Base-by-base conservation (phyloP, 768 basidiomycete species). In the Hemileccinum rubropunctum region DNA sequence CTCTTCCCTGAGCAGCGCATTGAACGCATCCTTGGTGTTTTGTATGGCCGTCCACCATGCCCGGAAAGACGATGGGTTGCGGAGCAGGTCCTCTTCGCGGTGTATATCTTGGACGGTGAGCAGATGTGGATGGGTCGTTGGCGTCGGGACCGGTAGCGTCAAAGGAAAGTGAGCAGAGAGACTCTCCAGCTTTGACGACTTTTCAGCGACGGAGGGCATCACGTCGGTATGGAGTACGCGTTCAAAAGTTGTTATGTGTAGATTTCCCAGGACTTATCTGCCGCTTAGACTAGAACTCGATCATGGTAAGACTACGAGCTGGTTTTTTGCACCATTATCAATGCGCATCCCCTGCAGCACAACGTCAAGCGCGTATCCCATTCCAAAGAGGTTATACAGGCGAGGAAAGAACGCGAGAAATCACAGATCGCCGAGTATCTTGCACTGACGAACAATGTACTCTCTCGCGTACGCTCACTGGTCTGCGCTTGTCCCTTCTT, bases 41-140 rank as follows among this genome's bases (percentile, higher is more conserved):
- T 82, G 77, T 58, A 98, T 87, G 56, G 92, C 90, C 2, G 84
- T 73, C 82, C 92, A 90, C 97, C 97, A 98, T 61, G 90, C 84
- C 34, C 91, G 81, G 68, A 95, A 93, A 30, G 93, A 95, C 32
- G 80, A 78, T 10, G 93, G 91, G 68, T 98, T 98, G 53, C 91
- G 81, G 33, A 93, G 74, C 7, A 98, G 80, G 71, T 98, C 95
- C 69, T 98, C 95, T 73, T 97, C 95, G 41, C 92, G 84, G 57
- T 86, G 79, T 28, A 97, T 66, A 67, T 98, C 93, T 45, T 81
- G 77, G 35, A 81, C 70, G 7, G 82, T 73, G 58, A 98, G 76
- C 51, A 98, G 77, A 52, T 84, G 74, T 8, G 89, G 79, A 61
- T 94, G 83, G 0, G 86, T 88, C 38, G 78, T 72, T 6, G 93